A percentile compares a stretch with the other conserved stretches of the same genome.
Conservation (phyloP, 768 basidiomycete genomes). For the Panaeolus cyanescens region DNA sequence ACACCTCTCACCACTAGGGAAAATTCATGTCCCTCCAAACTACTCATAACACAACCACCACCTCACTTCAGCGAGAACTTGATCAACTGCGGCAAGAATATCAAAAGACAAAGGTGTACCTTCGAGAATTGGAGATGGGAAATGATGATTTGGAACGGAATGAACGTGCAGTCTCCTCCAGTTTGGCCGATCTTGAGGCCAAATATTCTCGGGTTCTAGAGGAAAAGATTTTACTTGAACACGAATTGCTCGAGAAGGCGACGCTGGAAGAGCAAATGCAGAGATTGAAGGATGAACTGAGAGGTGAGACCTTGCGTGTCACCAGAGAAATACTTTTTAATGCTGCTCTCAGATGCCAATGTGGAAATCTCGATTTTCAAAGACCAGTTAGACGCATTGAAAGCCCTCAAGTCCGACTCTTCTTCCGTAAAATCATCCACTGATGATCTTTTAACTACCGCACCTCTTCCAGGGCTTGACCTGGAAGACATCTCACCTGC, state of each 20-base stretch:
- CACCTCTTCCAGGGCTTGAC: conserved; percentile 26
- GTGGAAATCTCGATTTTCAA: conserved; percentile 83
- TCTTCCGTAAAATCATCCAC: conserved; percentile 15
- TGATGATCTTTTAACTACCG: conserved; percentile 24
- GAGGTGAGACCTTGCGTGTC: conserved; percentile 57
- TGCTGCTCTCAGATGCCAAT: conserved; percentile 63
- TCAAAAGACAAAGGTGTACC: conserved; percentile 68
- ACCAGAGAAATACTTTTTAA: conserved; percentile 11
- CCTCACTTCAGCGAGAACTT: conserved; percentile 89
- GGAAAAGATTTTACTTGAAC: conserved; percentile 96
- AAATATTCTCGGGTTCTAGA: conserved; percentile 91
- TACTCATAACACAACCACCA: conserved; percentile 85
- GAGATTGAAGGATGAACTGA: conserved; percentile 87
- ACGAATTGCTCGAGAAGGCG: conserved; percentile 91
- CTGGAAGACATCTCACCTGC: conserved; percentile 26
- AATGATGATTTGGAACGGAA: conserved; percentile 97
- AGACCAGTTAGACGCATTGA: conserved; percentile 60
- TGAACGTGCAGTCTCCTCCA: conserved; percentile 85
- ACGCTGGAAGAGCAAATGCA: conserved; percentile 89
- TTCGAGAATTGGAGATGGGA: conserved; percentile 93
- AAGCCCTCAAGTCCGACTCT: conserved; percentile 18
- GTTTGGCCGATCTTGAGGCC: conserved; percentile 80
- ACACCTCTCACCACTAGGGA: conserved; percentile 39
- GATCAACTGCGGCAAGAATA: conserved; percentile 79
- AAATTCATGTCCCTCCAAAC: conserved; percentile 91